A percentile compares a stretch with the other conserved stretches of the same genome.
These are phyloP conservation scores for Cordyceps javanica DNA, from an alignment of 2,329 filamentous ascomycete species.

Conservation along the genomic window DNA sequence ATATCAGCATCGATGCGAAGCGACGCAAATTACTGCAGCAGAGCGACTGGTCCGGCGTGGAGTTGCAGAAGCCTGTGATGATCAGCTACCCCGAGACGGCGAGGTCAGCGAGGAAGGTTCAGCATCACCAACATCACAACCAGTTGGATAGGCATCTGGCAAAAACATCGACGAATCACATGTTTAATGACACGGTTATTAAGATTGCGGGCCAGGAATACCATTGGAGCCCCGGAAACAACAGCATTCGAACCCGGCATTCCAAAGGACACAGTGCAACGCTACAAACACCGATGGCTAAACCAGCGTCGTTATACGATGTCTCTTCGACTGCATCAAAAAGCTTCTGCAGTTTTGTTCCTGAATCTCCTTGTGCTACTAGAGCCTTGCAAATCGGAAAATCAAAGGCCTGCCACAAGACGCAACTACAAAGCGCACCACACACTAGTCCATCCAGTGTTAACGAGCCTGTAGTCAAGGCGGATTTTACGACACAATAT, in stretches of 20 bases:
- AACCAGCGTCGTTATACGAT: not conserved
- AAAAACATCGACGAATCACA: not conserved
- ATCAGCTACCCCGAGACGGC: constrained; percentile 16
- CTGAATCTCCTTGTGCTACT: constrained; percentile 5
- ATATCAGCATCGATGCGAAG: constrained; percentile 12
- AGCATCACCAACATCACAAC: not conserved
- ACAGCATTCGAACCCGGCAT: constrained; percentile 1
- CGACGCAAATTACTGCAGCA: constrained; percentile 15
- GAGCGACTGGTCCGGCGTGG: constrained; percentile 25
- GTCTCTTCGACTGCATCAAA: constrained; percentile 1
- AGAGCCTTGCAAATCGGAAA: not conserved
- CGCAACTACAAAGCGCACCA: not conserved
- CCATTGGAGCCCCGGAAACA: constrained; percentile 10
- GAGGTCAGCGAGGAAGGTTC: not conserved
- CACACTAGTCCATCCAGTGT: constrained; percentile 1
- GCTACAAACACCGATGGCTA: not conserved
- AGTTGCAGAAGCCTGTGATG: constrained; percentile 24
- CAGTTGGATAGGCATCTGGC: not conserved
- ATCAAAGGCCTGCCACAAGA: not conserved
- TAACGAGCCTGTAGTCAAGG: not conserved
- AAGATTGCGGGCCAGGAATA: constrained; percentile 12
- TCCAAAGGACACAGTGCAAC: not conserved
- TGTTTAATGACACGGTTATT: not conserved
- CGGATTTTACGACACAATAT: not conserved
- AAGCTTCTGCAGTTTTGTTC: constrained; percentile 2